These are phyloP conservation scores for Sporothrix inflata DNA, from an alignment of 2,329 filamentous ascomycete genomes.

Conservation along the genomic window DNA sequence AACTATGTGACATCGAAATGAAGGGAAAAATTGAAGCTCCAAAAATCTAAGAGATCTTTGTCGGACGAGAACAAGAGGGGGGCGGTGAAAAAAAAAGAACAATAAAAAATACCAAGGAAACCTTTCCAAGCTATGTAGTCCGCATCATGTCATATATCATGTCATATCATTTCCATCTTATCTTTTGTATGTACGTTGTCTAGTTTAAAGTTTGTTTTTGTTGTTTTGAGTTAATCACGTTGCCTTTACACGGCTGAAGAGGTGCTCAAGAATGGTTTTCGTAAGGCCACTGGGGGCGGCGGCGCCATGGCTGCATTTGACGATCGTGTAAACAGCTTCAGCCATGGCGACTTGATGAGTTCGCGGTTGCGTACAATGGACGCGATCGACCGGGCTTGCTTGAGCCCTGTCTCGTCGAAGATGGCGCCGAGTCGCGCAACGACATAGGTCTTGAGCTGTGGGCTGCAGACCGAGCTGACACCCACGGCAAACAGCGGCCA, in stretches of 20 bases:
- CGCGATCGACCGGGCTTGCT: constrained; percentile 50
- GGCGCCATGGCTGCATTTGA: background rate
- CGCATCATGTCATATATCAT: constrained; percentile 7
- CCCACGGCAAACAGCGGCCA: constrained; percentile 56
- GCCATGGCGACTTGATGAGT: constrained; percentile 34
- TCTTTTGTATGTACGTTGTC: background rate
- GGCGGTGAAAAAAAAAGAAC: background rate
- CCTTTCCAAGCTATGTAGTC: background rate
- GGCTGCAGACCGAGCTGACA: constrained; percentile 50
- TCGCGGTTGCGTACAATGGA: constrained; percentile 47
- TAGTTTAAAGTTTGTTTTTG: background rate
- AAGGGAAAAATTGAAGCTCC: background rate
- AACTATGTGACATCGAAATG: background rate
- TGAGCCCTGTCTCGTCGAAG: constrained; percentile 50
- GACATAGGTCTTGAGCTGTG: constrained; percentile 49
- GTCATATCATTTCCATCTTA: constrained; percentile 8
- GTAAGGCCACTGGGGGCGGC: background rate
- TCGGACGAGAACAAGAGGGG: background rate
- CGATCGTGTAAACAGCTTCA: background rate
- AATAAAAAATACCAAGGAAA: background rate
- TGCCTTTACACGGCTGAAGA: background rate
- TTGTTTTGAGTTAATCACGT: background rate
- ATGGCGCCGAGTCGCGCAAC: constrained; percentile 51
- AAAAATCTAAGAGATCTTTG: background rate
- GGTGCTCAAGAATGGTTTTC: background rate